Evolutionary conservation across 2,329 filamentous ascomycete species (phyloP).

Genomic region (Phoma sp.): DNA sequence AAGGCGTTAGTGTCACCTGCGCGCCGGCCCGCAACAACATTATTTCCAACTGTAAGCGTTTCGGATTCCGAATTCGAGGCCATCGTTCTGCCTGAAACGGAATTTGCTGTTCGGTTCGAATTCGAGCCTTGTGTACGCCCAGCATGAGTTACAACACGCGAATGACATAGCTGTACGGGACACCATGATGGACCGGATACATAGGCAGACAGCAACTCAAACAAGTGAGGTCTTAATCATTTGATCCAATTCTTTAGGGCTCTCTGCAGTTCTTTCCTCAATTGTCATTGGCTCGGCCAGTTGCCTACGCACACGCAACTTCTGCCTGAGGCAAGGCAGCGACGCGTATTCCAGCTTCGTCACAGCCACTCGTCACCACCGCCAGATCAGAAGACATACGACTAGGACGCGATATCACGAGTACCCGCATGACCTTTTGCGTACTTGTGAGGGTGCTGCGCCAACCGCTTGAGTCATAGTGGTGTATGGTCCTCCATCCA

Average conservation of each 20-base stretch:
- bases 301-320: background rate
- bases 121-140: no score
- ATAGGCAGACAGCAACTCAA: background rate
- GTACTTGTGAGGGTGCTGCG: background rate
- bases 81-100: no score
- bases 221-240: background rate
- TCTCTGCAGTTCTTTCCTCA: background rate
- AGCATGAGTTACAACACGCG: no score
- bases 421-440: background rate
- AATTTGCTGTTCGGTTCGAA: no score
- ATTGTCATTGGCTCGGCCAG: background rate
- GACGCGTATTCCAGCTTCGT: constrained; percentile 7
- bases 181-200: background rate
- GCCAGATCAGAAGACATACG: background rate
- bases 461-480: constrained; percentile 8
- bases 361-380: background rate
- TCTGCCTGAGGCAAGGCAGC: constrained; percentile 14
- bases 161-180: background rate
- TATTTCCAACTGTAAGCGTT: no score
- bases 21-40: no score
- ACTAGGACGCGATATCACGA: constrained; percentile 6
- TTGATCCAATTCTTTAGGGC: background rate
- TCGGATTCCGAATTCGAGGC: no score
- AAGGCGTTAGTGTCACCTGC: no score
- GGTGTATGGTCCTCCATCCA: background rate